Base-by-base conservation (phyloP, 148 eudicot genomes). In the Gaultheria prostrata region DNA sequence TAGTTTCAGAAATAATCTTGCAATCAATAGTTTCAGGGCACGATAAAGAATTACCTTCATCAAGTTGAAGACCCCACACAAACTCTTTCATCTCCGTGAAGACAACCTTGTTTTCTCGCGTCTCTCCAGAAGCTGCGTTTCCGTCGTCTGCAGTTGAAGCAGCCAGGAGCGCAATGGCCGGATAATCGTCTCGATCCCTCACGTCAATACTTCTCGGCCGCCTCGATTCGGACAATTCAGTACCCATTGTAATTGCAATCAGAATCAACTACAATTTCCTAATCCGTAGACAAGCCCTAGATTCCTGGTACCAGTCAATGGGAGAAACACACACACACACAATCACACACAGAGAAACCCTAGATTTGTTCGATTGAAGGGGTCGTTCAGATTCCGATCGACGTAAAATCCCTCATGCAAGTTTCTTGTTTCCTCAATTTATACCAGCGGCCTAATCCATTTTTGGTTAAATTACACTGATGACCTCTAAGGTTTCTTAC, bases 81-180 rank as follows among this genome's bases (percentile, higher is more conserved):
- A 97, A 97, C 89, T 97, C 99, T 85, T 97, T 98, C 99, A 97
- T 94, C 86, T 97, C 98, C 32, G 99, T 94, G 86, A 97, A 93
- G 88, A 94, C 95, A 85, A 97, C 95, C 87, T 93, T 92, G 83
- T 92, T 93, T 81, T 93, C 95, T 87, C 88, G 88, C 48, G 89
- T 77, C 80, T 93, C 95, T 71, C 86, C 95, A 76, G 90, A 39
- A 57, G 87, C 56, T 53, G 88, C 65, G 48, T 83, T 88, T 56
- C 86, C 88, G 57, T 83, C 86, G 85, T 91, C 92, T 6, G 85
- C 71, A 53, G 90, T 63, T 87, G 91, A 79, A 74, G 93, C 77
- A 78, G 97, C 93, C 85, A 95, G 86, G 26, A 81, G 90, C 11
- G 92, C 95, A 82, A 97, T 87, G 17, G 92, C 93, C 88, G 94